phyloP scores from a whole-genome alignment of 805 yeast species.

The Torulaspora gathmanii region DNA sequence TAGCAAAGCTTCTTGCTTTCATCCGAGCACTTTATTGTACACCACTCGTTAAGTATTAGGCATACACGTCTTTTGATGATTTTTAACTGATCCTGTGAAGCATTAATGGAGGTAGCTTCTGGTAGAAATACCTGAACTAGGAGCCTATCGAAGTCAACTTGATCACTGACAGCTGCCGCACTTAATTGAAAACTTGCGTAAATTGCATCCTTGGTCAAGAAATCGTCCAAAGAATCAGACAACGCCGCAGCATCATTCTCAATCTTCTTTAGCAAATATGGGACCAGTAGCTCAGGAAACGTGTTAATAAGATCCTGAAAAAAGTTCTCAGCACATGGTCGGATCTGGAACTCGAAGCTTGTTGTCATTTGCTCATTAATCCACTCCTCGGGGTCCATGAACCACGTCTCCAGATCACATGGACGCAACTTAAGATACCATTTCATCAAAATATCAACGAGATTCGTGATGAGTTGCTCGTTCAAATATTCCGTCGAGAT shows the following conservation, averaged over 20 bases:
- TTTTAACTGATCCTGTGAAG: constrained; percentile 46
- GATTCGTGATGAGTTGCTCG: constrained; percentile 47
- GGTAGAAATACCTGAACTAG: constrained; percentile 63
- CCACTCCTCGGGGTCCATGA: constrained; percentile 88
- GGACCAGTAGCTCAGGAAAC: constrained; percentile 54
- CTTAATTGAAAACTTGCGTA: constrained; percentile 80
- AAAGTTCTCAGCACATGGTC: constrained; percentile 84
- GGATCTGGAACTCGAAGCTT: constrained; percentile 77
- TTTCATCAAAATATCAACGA: constrained; percentile 63
- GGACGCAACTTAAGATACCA: constrained; percentile 74
- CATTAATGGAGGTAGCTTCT: constrained; percentile 39
- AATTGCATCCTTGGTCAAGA: constrained; percentile 71
- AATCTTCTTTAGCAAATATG: constrained; percentile 56
- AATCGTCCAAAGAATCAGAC: constrained; percentile 39
- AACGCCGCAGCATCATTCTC: constrained; percentile 37
- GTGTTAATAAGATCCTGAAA: constrained; percentile 67
- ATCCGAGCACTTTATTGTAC: constrained; percentile 56
- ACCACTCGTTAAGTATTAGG: constrained; percentile 76
- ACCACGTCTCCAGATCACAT: constrained; percentile 76
- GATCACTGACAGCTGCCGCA: constrained; percentile 57
- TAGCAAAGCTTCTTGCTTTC: constrained; percentile 57
- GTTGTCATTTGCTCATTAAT: constrained; percentile 70
- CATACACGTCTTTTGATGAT: constrained; percentile 75
- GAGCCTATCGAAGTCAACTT: constrained; percentile 64
- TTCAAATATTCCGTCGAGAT: constrained; percentile 56